Conservation (phyloP, 441 rosid species). For the Populus hybrid region DNA sequence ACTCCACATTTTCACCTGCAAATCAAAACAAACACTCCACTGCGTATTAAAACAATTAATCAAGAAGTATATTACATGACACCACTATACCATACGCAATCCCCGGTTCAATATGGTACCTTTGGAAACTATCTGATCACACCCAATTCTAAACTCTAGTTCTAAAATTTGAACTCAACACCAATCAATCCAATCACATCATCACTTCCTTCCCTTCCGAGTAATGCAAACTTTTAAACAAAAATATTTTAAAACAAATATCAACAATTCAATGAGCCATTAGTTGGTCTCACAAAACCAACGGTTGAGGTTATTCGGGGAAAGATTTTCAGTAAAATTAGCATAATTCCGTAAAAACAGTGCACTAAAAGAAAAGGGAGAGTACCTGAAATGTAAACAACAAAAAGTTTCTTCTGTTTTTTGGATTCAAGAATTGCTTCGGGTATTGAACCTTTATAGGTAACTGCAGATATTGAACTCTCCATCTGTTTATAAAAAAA, state of each 20-base stretch:
- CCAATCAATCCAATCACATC: background rate
- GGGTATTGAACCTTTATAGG: conserved; percentile 61
- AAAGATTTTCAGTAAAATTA: background rate
- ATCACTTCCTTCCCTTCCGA: background rate
- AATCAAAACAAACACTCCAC: background rate
- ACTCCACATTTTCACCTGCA: conserved; percentile 60
- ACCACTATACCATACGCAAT: background rate
- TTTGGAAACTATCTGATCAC: background rate
- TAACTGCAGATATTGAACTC: conserved; percentile 46
- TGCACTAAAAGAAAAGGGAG: background rate
- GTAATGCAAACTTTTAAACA: no score
- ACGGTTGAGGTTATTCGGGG: background rate
- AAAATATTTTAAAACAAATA: no score
- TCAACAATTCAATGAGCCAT: background rate
- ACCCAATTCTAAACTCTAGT: background rate
- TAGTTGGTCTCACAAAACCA: background rate
- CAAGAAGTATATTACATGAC: background rate
- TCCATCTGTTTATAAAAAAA: conserved; percentile 52
- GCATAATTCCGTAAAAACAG: background rate
- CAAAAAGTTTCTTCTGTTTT: conserved; percentile 70
- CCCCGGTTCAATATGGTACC: background rate
- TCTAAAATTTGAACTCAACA: background rate
- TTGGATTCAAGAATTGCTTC: conserved; percentile 72
- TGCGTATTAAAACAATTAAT: background rate
- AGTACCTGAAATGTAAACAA: conserved; percentile 78